These are phyloP conservation scores for Mesembryanthemum crystallinum DNA, from an alignment of 148 eudicot genomes.

Conservation along the genomic window DNA sequence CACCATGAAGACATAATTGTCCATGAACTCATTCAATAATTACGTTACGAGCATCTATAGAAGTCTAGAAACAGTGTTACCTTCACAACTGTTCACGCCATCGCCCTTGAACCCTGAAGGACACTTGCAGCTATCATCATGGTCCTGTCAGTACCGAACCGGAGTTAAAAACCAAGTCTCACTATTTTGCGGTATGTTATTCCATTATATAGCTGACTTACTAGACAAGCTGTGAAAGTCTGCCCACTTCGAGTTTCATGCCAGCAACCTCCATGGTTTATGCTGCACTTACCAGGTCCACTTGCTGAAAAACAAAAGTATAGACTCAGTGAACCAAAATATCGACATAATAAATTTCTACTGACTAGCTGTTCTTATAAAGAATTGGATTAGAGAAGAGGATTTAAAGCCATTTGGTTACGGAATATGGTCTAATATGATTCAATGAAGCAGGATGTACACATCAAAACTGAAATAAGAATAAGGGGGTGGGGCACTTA, in stretches of 20 bases:
- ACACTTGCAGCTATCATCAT: constrained; percentile 69
- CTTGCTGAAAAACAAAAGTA: constrained; percentile 48
- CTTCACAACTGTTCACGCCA: constrained; percentile 74
- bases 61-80: constrained; percentile 35
- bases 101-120: constrained; percentile 91
- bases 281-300: constrained; percentile 85
- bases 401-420: not conserved
- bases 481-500: not conserved
- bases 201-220: constrained; percentile 22
- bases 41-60: not conserved
- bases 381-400: not conserved
- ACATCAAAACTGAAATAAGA: not conserved
- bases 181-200: not conserved
- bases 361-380: not conserved
- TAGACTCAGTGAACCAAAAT: constrained; percentile 1
- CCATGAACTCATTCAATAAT: not conserved
- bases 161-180: constrained; percentile 2
- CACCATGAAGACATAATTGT: not conserved
- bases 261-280: constrained; percentile 94
- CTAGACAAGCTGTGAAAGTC: constrained; percentile 82
- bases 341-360: not conserved
- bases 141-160: constrained; percentile 51
- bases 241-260: constrained; percentile 73
- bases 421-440: not conserved
- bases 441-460: not conserved